Percentiles rank a stretch among this genome's conserved stretches.
These are phyloP conservation scores for Phyllostachys edulis DNA, from an alignment of 176 grass and related monocot species.

Conservation along the genomic window DNA sequence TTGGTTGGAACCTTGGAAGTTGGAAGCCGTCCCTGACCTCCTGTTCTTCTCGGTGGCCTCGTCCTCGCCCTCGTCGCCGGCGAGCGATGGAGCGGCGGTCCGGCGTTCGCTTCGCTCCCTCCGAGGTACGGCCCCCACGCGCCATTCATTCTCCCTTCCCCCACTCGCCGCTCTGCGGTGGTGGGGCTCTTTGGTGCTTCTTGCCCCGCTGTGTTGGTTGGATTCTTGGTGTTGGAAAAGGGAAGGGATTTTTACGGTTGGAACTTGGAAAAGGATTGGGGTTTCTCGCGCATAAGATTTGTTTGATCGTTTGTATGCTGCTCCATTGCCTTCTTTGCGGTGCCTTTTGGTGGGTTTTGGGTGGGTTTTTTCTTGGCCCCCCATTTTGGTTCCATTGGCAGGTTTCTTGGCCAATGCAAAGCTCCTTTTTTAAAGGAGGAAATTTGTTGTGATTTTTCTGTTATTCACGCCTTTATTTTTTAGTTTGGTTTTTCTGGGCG, in stretches of 20 bases:
- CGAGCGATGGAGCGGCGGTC: constrained; percentile 48
- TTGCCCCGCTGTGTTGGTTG: not conserved
- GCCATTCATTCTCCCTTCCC: not conserved
- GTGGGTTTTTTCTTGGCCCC: not conserved
- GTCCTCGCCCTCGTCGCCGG: constrained; percentile 21
- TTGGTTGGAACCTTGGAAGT: not conserved
- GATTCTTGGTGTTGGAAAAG: not conserved
- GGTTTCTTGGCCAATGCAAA: not conserved
- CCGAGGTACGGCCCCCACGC: constrained; percentile 39
- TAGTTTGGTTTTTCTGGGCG: not conserved
- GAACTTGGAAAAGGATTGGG: not conserved
- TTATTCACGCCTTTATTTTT: not conserved
- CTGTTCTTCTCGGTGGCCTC: not conserved
- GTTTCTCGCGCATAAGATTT: not conserved
- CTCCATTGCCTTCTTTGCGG: constrained; percentile 3
- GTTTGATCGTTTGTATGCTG: not conserved
- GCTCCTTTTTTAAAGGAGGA: not conserved
- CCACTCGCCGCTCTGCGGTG: not conserved
- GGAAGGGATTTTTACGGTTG: not conserved
- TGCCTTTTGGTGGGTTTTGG: constrained; percentile 10
- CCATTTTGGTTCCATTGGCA: not conserved
- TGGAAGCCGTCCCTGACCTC: not conserved
- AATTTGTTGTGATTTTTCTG: not conserved
- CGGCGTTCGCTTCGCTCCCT: constrained; percentile 30
- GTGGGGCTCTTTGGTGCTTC: not conserved